Conservation (phyloP, 148 eudicot genomes). For the Fagopyrum homotropicum region DNA sequence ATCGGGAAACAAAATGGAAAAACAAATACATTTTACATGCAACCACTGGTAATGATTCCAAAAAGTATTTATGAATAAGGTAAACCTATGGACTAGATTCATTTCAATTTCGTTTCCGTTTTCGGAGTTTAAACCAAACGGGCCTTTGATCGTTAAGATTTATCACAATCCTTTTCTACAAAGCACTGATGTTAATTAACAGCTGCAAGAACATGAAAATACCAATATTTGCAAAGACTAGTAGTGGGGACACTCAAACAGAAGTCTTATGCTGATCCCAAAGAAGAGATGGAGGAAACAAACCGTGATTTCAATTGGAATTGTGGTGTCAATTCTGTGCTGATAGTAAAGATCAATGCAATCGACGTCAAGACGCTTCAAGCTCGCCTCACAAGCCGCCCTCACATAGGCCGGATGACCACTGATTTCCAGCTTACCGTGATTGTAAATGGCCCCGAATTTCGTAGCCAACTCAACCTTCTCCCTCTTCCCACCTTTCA, state of each 20-base stretch:
- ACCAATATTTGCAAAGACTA: no score
- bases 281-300: background rate
- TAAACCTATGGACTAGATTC: no score
- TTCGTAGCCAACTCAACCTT: constrained; percentile 18
- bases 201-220: no score
- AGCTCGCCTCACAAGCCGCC: constrained; percentile 18
- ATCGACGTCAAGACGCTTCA: constrained; percentile 17
- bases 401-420: constrained; percentile 20
- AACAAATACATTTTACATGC: no score
- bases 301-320: constrained; percentile 17
- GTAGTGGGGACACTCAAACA: background rate
- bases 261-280: background rate
- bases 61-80: no score
- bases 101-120: no score
- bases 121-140: no score
- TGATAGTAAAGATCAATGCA: constrained; percentile 18
- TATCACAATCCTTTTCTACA: no score
- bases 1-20: no score
- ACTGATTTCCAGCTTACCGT: background rate
- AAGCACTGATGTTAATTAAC: no score
- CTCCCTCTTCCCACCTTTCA: constrained; percentile 19
- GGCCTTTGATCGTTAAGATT: no score
- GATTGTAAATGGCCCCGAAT: background rate
- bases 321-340: constrained; percentile 14
- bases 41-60: no score